phyloP scores from a whole-genome alignment of 2,329 filamentous ascomycete species.

The Microthyrium microscopicum region DNA sequence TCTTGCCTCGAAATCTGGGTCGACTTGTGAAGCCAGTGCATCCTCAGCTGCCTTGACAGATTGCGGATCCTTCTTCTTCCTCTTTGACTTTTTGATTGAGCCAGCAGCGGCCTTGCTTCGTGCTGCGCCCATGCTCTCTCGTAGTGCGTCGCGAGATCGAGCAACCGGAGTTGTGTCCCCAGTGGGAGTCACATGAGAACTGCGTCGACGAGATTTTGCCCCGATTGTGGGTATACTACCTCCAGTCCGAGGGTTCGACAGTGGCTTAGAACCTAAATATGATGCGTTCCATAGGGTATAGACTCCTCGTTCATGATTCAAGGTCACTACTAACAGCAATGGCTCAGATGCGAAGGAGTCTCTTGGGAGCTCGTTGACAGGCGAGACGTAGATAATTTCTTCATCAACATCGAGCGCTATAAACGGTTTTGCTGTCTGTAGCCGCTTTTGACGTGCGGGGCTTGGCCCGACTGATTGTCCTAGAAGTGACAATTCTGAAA shows the following conservation, averaged over 20 bases:
- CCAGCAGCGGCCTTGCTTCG: constrained; percentile 26
- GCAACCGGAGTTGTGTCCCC: constrained; percentile 59
- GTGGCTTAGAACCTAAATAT: constrained; percentile 53
- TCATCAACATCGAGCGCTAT: constrained; percentile 59
- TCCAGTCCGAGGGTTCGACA: constrained; percentile 14
- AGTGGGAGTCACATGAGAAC: constrained; percentile 49
- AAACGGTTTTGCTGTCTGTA: constrained; percentile 16
- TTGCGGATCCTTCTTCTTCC: constrained; percentile 11
- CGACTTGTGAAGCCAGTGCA: constrained; percentile 31
- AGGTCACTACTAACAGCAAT: constrained; percentile 62
- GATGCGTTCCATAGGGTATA: constrained; percentile 76
- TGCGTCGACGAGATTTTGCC: constrained; percentile 41
- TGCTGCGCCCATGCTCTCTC: constrained; percentile 64
- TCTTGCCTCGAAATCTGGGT: constrained; percentile 32
- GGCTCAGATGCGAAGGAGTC: constrained; percentile 27
- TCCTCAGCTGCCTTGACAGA: constrained; percentile 17
- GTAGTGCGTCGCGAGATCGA: constrained; percentile 42
- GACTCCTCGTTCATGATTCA: constrained; percentile 57
- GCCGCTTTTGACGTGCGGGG: constrained; percentile 9
- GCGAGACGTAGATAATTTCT: constrained; percentile 69
- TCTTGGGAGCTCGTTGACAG: constrained; percentile 37
- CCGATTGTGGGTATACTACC: constrained; percentile 19
- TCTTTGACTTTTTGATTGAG: constrained; percentile 21
- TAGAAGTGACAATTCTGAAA: constrained; percentile 72
- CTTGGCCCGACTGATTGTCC: constrained; percentile 27